Conservation (phyloP, 495 filamentous ascomycete genomes). For the Pseudevernia furfuracea region DNA sequence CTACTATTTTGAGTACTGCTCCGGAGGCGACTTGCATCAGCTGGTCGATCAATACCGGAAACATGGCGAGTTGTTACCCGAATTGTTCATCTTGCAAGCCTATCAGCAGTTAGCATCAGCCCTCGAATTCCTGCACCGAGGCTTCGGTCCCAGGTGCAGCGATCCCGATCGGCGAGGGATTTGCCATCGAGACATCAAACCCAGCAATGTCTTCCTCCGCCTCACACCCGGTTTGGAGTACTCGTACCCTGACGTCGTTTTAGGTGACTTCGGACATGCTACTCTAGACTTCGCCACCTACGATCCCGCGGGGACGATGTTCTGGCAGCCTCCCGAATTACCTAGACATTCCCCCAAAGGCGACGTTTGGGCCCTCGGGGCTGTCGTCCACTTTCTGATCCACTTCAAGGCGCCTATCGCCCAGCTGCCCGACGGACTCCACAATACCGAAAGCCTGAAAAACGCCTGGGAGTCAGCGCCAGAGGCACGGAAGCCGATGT, state of each 20-base stretch:
- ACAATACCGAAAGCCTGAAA: background rate
- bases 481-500: background rate
- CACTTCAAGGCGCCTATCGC: background rate
- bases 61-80: constrained; percentile 86
- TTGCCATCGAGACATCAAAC: constrained; percentile 95
- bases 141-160: constrained; percentile 15
- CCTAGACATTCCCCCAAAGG: constrained; percentile 80
- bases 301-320: constrained; percentile 81
- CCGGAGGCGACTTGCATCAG: constrained; percentile 77
- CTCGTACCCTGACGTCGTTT: constrained; percentile 30
- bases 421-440: background rate
- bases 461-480: background rate
- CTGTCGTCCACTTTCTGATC: constrained; percentile 21
- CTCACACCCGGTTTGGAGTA: constrained; percentile 37
- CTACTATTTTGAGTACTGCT: constrained; percentile 98
- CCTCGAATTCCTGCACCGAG: constrained; percentile 84
- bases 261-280: constrained; percentile 90
- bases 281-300: constrained; percentile 75
- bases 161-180: constrained; percentile 44
- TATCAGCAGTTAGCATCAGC: constrained; percentile 88
- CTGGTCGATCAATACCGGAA: constrained; percentile 52
- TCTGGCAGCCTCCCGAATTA: constrained; percentile 83
- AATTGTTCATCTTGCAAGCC: constrained; percentile 94
- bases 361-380: constrained; percentile 88
- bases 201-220: constrained; percentile 84